Evolutionary conservation across 164 flowering plant genomes (phyloP).

Genomic region (Akebia trifoliata): DNA sequence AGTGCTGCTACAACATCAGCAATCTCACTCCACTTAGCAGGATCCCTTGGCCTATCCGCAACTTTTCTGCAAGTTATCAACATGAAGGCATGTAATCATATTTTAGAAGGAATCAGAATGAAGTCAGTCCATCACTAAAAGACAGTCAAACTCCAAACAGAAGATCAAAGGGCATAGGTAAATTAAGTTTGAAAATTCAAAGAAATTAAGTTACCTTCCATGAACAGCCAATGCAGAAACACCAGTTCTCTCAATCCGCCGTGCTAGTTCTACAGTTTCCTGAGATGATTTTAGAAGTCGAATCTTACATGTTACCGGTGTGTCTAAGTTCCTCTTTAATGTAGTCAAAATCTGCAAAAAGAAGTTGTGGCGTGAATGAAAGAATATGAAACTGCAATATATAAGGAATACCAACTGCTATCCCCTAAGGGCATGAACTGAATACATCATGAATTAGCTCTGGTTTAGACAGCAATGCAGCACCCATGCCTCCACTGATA

Average conservation of each 20-base stretch:
- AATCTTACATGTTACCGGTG: slow-evolving; percentile 87
- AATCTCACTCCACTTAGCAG: slow-evolving; percentile 92
- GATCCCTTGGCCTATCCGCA: slow-evolving; percentile 93
- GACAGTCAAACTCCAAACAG: neutral
- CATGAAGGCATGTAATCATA: slow-evolving; percentile 2
- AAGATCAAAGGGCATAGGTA: neutral
- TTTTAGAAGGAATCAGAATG: neutral
- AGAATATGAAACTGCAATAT: neutral
- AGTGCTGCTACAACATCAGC: slow-evolving; percentile 83
- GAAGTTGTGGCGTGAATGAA: slow-evolving; percentile 1
- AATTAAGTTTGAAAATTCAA: neutral
- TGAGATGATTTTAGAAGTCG: slow-evolving; percentile 66
- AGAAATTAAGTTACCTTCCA: slow-evolving; percentile 62
- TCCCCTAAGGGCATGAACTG: neutral
- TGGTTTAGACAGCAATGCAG: slow-evolving; percentile 80
- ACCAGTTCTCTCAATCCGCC: slow-evolving; percentile 83
- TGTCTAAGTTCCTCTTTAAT: slow-evolving; percentile 69
- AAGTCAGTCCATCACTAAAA: neutral
- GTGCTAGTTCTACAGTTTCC: slow-evolving; percentile 79
- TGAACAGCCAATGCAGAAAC: slow-evolving; percentile 92
- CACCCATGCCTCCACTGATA: slow-evolving; percentile 97
- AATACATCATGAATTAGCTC: slow-evolving; percentile 93
- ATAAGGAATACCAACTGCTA: neutral
- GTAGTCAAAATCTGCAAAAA: slow-evolving; percentile 75
- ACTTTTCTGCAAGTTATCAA: slow-evolving; percentile 54